Evolutionary conservation across 1,139 yeast species (phyloP), one percentile per base, ranked within the genome.

Genomic region (Spathaspora jeffriesii): DNA sequence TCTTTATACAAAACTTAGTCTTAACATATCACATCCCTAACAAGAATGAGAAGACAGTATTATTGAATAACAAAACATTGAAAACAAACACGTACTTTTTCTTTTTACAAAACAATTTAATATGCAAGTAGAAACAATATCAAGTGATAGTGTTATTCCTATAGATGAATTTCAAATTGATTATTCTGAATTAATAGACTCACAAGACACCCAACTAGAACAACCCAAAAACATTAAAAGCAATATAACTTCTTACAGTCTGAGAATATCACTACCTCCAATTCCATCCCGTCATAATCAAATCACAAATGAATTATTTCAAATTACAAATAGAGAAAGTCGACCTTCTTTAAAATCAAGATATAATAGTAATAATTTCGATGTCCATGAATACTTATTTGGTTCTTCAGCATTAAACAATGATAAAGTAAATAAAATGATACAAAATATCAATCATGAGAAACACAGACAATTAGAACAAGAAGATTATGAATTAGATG

Each of bases 401-500:
- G 17, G 17, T n/a, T 22, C 41, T 38, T 25, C 30, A 2, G 28
- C 30, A 47, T 58, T 72, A 43, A 63, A 63, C 42, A 71, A 72
- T 48, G 64, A 66, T 50, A 73, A 73, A 49, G 63, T 74, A 25
- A 71, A 70, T 38, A 70, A 69, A 51, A 58, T 74, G 52, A 63
- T 73, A 32, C 55, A 57, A 46, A 65, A 67, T 14, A 53, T 70
- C 45, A 64, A 42, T 20, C 13, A 31, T n/a, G 23, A 60, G 30
- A 50, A 43, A 23, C 44, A 49, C 32, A 47, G 56, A 8, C 68
- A 65, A 18, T 54, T 57, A n/a, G 58, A 56, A 37, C 59, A 56
- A 18, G 50, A 56, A 39, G 72, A 68, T 45, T 69, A 60, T 31
- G 80, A 74, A 49, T 52, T 77, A 46, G 83, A 78, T 57, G 77